Evolutionary conservation across 768 basidiomycete genomes (phyloP), one percentile per base, ranked within the genome.

Genomic region (Auricularia auricula-judae): DNA sequence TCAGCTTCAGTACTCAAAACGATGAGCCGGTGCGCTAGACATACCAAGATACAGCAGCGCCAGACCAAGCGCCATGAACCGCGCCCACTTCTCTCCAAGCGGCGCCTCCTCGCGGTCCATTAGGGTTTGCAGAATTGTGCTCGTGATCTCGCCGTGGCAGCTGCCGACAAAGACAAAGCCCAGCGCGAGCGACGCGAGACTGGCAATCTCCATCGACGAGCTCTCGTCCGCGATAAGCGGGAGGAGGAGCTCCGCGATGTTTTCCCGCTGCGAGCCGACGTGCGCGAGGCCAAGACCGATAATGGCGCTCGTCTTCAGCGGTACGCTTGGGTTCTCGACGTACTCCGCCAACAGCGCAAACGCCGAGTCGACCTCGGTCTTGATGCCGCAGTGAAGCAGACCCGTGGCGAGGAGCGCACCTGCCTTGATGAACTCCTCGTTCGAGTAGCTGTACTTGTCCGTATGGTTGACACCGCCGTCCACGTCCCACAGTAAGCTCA

Each of bases 131-230:
- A 98, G 77, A 64, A 99, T 93, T 0, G 88, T 86, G 65, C 86
- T 85, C 7, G 93, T 88, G 16, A 97, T 86, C 67, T 99, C 97
- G 4, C 94, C 94, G 68, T 98, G 89, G 61, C 88, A 92, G 71
- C 93, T 94, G 18, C 96, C 96, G 29, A 96, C 94, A 70, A 93
- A 97, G 63, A 98, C 87, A 75, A 98, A 96, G 1, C 96, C 96
- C 10, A 98, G 82, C 0, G 96, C 86, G 16, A 99, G 79, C 0
- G 95, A 87, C 18, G 94, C 86, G 64, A 96, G 80, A 56, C 89
- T 84, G 2, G 87, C 86, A 53, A 99, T 85, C 74, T 98, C 96
- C 86, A 93, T 96, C 21, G 89, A 86, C 39, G 86, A 78, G 3
- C 78, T 75, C 33, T 95, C 92, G 69, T 99, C 97, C 5, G 84